phyloP scores from a whole-genome alignment of 192 early-diverging fungal species.

The Linnemannia exigua region DNA sequence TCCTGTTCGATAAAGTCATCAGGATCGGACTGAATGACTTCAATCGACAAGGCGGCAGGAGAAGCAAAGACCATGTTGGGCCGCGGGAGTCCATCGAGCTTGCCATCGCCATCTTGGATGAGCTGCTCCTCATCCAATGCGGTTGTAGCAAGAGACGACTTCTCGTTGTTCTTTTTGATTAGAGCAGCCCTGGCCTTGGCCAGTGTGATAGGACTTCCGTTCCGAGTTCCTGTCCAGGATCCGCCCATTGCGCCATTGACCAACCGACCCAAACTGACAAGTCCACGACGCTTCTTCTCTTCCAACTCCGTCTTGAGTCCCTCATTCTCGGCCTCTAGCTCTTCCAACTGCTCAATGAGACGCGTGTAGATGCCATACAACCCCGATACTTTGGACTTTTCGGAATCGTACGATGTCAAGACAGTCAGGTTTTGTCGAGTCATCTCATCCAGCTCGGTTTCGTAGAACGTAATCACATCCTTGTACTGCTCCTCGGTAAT shows the following conservation, averaged over 20 bases:
- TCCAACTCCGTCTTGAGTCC: conserved; percentile 52
- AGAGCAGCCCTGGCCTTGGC: conserved; percentile 28
- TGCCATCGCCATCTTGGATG: background rate
- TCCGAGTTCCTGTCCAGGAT: conserved; percentile 41
- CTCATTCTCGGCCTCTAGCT: conserved; percentile 59
- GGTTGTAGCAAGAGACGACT: background rate
- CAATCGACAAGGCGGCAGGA: background rate
- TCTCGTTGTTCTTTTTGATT: conserved; percentile 23
- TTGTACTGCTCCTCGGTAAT: conserved; percentile 58
- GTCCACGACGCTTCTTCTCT: conserved; percentile 52
- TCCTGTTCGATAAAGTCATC: background rate
- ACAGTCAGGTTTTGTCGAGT: conserved; percentile 53
- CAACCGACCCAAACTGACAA: conserved; percentile 42
- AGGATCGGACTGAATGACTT: no score
- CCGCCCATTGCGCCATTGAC: conserved; percentile 53
- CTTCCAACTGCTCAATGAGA: conserved; percentile 52
- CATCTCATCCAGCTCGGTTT: conserved; percentile 54
- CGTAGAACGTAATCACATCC: conserved; percentile 56
- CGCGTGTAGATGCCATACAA: conserved; percentile 54
- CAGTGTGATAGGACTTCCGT: conserved; percentile 29
- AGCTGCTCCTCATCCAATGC: conserved; percentile 39
- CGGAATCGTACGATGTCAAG: conserved; percentile 50
- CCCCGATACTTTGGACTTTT: conserved; percentile 54
- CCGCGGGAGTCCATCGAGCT: conserved; percentile 16
- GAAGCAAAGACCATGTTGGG: conserved; percentile 39